A percentile compares a stretch with the other conserved stretches of the same genome.
Conservation (phyloP, 768 basidiomycete species). For the Daedaleopsis nitida region DNA sequence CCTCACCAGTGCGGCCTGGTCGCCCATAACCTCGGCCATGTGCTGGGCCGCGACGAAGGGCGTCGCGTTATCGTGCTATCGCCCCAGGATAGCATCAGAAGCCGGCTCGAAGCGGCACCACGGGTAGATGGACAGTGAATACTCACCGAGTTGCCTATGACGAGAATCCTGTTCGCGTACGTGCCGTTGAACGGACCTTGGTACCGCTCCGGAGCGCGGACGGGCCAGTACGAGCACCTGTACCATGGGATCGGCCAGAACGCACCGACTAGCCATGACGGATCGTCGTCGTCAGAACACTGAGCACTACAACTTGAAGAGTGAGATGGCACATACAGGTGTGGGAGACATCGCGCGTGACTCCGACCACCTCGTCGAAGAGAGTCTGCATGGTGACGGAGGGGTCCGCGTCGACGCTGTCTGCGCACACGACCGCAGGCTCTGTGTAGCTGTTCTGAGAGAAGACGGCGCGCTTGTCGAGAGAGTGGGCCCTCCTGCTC, state of each 20-base stretch:
- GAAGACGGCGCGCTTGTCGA: background rate
- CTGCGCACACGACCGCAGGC: constrained; percentile 12
- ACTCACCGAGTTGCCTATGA: constrained; percentile 20
- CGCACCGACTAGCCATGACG: constrained; percentile 7
- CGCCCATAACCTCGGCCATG: constrained; percentile 10
- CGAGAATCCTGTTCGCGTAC: constrained; percentile 21
- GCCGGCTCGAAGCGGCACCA: background rate
- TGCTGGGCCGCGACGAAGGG: constrained; percentile 11
- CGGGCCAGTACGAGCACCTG: constrained; percentile 17
- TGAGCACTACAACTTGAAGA: no score
- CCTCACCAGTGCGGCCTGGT: constrained; percentile 12
- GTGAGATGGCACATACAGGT: constrained; percentile 3
- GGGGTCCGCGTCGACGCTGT: constrained; percentile 15
- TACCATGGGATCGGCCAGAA: constrained; percentile 14
- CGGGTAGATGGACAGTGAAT: background rate
- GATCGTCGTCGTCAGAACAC: no score
- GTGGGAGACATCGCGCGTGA: constrained; percentile 8
- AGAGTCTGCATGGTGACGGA: constrained; percentile 4
- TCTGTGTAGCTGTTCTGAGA: constrained; percentile 11
- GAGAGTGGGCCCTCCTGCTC: background rate
- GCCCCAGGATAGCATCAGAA: background rate
- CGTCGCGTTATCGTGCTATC: constrained; percentile 17
- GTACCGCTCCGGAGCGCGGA: constrained; percentile 24
- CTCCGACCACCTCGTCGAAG: constrained; percentile 16
- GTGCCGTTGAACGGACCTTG: constrained; percentile 25